Evolutionary conservation across 179 eudicot genomes (phyloP).

Genomic region (Corrigiola litoralis): DNA sequence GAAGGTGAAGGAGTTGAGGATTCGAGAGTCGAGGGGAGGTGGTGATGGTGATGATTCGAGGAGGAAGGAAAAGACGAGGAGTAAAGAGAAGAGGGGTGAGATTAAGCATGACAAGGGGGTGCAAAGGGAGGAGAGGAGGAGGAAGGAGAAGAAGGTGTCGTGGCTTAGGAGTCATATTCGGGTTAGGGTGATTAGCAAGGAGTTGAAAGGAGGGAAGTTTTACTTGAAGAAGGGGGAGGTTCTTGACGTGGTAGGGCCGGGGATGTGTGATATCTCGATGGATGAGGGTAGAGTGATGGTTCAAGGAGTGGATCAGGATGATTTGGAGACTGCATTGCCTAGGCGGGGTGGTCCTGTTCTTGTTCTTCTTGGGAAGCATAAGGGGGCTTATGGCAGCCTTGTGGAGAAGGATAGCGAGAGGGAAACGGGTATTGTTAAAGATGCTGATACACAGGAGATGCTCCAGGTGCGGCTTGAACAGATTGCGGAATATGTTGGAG

Average conservation of each 20-base stretch:
- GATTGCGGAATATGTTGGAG: conserved; percentile 83
- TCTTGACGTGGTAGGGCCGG: conserved; percentile 81
- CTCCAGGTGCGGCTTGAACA: conserved; percentile 70
- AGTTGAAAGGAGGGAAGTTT: conserved; percentile 64
- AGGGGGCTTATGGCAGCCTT: conserved; percentile 72
- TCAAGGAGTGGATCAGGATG: conserved; percentile 74
- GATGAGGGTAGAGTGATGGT: conserved; percentile 73
- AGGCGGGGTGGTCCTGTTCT: conserved; percentile 76
- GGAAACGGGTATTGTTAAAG: conserved; percentile 68
- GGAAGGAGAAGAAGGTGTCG: conserved; percentile 23
- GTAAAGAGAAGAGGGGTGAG: conserved; percentile 19
- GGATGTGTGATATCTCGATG: conserved; percentile 69
- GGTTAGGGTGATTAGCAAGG: conserved; percentile 68
- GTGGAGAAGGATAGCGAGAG: conserved; percentile 61
- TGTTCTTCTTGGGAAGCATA: conserved; percentile 66
- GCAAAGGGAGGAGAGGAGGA: conserved; percentile 29
- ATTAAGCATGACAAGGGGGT: conserved; percentile 20
- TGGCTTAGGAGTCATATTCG: conserved; percentile 86
- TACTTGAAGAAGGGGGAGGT: conserved; percentile 80
- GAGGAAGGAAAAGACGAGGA: conserved; percentile 23
- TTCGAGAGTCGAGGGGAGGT: conserved; percentile 26
- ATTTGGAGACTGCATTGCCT: conserved; percentile 78
- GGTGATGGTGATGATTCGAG: no score
- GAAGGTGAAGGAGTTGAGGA: conserved; percentile 54
- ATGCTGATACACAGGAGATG: conserved; percentile 65